Evolutionary conservation across 371 early-diverging fungal genomes (phyloP).

Genomic region (Zychaea mexicana): DNA sequence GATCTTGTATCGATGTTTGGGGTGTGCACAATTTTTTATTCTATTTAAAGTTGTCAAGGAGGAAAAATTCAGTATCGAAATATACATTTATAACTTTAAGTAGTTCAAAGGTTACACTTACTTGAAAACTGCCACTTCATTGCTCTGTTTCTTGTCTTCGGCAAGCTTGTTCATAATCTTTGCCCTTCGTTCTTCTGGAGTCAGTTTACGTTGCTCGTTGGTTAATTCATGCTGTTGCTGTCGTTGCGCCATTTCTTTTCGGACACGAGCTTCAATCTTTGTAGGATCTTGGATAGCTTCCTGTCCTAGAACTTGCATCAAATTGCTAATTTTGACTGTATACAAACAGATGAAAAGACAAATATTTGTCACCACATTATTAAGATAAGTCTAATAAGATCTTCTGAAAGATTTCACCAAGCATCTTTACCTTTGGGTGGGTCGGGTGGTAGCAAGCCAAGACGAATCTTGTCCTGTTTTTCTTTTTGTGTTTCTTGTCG

Average conservation of each 20-base stretch:
- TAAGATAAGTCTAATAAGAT: neutral
- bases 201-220: conserved; percentile 83
- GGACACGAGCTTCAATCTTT: conserved; percentile 86
- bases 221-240: conserved; percentile 78
- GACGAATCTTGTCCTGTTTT: conserved; percentile 90
- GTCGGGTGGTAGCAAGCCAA: conserved; percentile 93
- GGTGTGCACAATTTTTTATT: conserved; percentile 74
- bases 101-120: conserved; percentile 30
- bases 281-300: conserved; percentile 95
- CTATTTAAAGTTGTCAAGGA: conserved; percentile 47
- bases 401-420: too few species aligned
- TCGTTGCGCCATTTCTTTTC: conserved; percentile 85
- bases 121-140: conserved; percentile 84
- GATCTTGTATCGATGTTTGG: conserved; percentile 87
- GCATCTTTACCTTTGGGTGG: conserved; percentile 82
- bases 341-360: neutral
- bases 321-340: conserved; percentile 83
- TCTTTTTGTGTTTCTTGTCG: conserved; percentile 88
- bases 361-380: neutral
- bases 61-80: neutral
- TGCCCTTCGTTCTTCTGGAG: conserved; percentile 82
- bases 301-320: conserved; percentile 92
- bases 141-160: conserved; percentile 66
- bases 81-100: neutral
- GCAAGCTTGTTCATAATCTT: conserved; percentile 75